Conservation (phyloP, 139 green algal species). For the Dunaliella primolecta region DNA sequence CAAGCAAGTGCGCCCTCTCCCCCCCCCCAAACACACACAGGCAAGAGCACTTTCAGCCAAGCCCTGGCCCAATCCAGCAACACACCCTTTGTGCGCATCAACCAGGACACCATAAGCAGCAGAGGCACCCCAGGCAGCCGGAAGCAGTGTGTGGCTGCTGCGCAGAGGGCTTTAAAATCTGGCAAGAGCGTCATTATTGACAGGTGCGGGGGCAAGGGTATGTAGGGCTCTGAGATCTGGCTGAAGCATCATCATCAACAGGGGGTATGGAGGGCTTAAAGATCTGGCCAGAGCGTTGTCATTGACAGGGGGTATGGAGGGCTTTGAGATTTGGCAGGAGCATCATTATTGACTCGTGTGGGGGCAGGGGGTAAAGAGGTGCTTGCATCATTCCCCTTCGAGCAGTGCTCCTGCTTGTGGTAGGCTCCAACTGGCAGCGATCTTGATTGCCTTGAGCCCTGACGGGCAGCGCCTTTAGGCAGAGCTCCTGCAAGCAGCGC, state of each 20-base stretch:
- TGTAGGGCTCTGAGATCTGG: background rate
- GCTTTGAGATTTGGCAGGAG: background rate
- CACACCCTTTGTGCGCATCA: constrained; percentile 39
- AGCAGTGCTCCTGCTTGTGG: too few species aligned
- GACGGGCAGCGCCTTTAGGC: too few species aligned
- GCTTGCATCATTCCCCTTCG: too few species aligned
- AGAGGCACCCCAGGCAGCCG: constrained; percentile 48
- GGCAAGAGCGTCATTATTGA: constrained; percentile 58
- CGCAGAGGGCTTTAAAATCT: constrained; percentile 27
- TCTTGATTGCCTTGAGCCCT: too few species aligned
- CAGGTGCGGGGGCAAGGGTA: constrained; percentile 21
- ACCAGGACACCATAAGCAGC: constrained; percentile 53
- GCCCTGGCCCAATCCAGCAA: constrained; percentile 22
- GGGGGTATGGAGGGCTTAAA: background rate
- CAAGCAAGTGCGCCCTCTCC: too few species aligned
- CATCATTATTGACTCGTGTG: background rate
- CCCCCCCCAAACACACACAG: too few species aligned
- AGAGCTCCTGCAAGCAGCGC: too few species aligned
- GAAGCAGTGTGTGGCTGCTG: constrained; percentile 60
- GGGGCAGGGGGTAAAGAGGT: too few species aligned
- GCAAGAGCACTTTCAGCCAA: constrained; percentile 69
- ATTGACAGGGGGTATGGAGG: background rate
- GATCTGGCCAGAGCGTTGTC: background rate
- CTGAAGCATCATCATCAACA: background rate
- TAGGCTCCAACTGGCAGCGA: too few species aligned